These are phyloP conservation scores for Dillenia turbinata DNA, from an alignment of 164 flowering plant species.

Conservation along the genomic window DNA sequence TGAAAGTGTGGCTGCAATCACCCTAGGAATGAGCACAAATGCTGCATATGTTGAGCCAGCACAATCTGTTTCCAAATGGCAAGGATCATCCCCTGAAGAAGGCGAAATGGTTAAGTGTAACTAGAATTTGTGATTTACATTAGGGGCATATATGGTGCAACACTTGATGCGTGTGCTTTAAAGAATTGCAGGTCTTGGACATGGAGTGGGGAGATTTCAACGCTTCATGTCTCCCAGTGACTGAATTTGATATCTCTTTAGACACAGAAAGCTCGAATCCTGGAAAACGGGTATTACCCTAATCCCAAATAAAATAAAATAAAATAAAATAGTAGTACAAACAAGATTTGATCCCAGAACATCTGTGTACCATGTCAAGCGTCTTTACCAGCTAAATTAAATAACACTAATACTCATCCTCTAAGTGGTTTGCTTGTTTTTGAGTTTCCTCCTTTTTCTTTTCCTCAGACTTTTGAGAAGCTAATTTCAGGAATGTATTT, in stretches of 20 bases:
- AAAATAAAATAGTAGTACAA: neutral
- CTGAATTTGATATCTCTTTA: slow-evolving; percentile 43
- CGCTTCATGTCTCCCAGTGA: slow-evolving; percentile 44
- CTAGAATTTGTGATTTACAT: neutral
- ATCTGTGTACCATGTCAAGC: no score
- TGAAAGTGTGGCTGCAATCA: slow-evolving; percentile 45
- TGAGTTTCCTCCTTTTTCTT: neutral
- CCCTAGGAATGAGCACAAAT: slow-evolving; percentile 45
- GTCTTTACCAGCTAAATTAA: no score
- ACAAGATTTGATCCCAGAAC: no score
- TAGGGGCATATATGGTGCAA: neutral
- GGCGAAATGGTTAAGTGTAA: slow-evolving; percentile 34
- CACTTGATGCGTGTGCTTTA: neutral
- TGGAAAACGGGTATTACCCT: slow-evolving; percentile 33
- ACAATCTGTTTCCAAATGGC: slow-evolving; percentile 21
- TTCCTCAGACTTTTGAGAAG: slow-evolving; percentile 52
- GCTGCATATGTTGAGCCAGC: slow-evolving; percentile 51
- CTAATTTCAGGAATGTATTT: slow-evolving; percentile 57
- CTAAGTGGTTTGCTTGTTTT: no score
- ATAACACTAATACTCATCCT: no score
- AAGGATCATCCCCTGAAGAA: slow-evolving; percentile 22
- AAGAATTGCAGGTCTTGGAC: slow-evolving; percentile 39
- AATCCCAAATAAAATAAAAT: no score
- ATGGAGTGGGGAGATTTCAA: slow-evolving; percentile 57
- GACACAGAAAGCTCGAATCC: slow-evolving; percentile 61